Base-by-base conservation (phyloP, 2,329 filamentous ascomycete species). In the Zelopaecilomyces penicillatus region DNA sequence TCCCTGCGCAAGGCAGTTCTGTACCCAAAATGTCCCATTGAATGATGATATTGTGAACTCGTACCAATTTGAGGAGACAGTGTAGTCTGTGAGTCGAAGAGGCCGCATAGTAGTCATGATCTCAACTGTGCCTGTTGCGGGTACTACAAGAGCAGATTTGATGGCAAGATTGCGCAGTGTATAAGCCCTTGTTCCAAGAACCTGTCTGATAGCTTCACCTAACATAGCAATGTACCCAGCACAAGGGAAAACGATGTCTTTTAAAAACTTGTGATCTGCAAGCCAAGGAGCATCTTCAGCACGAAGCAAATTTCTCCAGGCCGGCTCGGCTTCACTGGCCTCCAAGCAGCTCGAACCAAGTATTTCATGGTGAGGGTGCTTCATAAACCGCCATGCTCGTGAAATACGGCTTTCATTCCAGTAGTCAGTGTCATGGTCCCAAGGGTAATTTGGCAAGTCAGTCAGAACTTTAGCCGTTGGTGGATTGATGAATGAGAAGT, bases 181-280 rank as follows among this genome's bases (percentile, higher is more conserved):
- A 36, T 34, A 43, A 28, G 45, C 39, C 6, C 39, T 30, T 28
- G 38, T 12, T 11, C 35, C 45, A 11, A 41, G 40, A 5, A 49
- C 32, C 31, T 57, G 55, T 6, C 52, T 44, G 5, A 57, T 56
- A 4, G 69, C 70, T 49, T 72, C 69, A 1, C 65, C 62, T 3
- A 61, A 65, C 58, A 73, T 69, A 6, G 61, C 56, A 1, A 73
- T 47, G 45, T 68, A 74, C 0, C 59, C 68, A 1, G 70, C 65
- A n/a, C 50, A 61, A 0, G 71, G 71, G 30, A 73, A 68, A 1
- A 75, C 53, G 5, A 67, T 52, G 10, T 68, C 54, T 0, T 54
- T 54, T 6, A 62, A 56, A 5, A 75, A 45, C 39, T 59, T 59
- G 50, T 77, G 70, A 41, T 73, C 67, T 1, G 48, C 43, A 3